Evolutionary conservation across 2,329 filamentous ascomycete species (phyloP).

Genomic region (Stagonosporopsis vannaccii): DNA sequence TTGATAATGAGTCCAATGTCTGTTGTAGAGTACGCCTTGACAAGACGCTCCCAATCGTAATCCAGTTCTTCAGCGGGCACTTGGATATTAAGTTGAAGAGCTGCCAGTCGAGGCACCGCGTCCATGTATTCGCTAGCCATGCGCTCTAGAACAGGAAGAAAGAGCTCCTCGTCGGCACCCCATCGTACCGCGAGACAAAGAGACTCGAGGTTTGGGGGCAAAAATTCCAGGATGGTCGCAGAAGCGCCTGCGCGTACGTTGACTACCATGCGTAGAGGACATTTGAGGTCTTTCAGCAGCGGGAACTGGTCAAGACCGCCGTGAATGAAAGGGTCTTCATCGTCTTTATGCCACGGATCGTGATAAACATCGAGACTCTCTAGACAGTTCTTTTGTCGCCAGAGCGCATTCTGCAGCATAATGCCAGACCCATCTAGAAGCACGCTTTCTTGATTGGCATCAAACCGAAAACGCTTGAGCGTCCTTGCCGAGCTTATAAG

Average conservation of each 20-base stretch:
- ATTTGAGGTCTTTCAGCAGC: slow-evolving; percentile 21
- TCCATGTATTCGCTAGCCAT: slow-evolving; percentile 16
- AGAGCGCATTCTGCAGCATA: slow-evolving; percentile 12
- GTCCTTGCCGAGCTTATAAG: slow-evolving; percentile 25
- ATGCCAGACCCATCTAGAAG: slow-evolving; percentile 5
- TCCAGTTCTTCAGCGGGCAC: slow-evolving; percentile 2
- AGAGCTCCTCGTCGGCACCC: slow-evolving; percentile 9
- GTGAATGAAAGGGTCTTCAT: neutral
- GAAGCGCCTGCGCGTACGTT: slow-evolving; percentile 1
- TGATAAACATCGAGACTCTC: slow-evolving; percentile 19
- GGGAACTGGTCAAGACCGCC: slow-evolving; percentile 22
- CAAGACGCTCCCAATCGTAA: slow-evolving; percentile 24
- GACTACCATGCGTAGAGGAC: slow-evolving; percentile 21
- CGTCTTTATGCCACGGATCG: slow-evolving; percentile 6
- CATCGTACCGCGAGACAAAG: slow-evolving; percentile 16
- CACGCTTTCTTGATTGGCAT: slow-evolving; percentile 6
- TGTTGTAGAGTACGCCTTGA: slow-evolving; percentile 8
- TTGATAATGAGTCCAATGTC: slow-evolving; percentile 20
- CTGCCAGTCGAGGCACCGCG: slow-evolving; percentile 15
- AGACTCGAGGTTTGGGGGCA: slow-evolving; percentile 23
- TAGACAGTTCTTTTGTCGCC: slow-evolving; percentile 21
- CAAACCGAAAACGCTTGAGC: slow-evolving; percentile 28
- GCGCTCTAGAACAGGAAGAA: slow-evolving; percentile 22
- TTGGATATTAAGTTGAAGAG: slow-evolving; percentile 16
- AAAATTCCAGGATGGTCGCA: slow-evolving; percentile 17